Conservation (phyloP, 495 filamentous ascomycete genomes). For the Clavariopsis aquatica region DNA sequence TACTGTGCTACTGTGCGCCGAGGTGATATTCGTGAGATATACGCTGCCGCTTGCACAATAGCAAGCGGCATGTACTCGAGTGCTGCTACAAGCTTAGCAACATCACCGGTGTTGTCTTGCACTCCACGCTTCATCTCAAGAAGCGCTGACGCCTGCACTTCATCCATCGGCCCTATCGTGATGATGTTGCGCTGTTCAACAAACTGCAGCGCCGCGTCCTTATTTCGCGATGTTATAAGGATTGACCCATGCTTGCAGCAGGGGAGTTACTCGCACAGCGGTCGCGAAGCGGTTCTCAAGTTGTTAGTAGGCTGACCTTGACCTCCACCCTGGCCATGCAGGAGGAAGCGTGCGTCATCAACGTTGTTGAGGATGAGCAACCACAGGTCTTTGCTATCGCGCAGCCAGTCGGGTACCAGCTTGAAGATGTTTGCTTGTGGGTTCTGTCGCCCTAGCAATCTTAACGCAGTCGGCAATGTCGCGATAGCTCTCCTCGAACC, state of each 20-base stretch:
- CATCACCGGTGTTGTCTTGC: too few relatives aligned
- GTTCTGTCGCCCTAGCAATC: constrained; percentile 16
- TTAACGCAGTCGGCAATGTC: constrained; percentile 13
- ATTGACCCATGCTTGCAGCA: constrained; percentile 12
- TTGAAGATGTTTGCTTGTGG: constrained; percentile 15
- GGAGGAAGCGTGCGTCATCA: constrained; percentile 11
- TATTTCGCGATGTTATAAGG: constrained; percentile 20
- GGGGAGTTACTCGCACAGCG: constrained; percentile 17
- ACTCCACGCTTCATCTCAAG: constrained; percentile 52
- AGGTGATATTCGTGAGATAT: constrained; percentile 20
- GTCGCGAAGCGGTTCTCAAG: not conserved
- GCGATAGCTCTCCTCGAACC: constrained; percentile 21
- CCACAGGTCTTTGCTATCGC: constrained; percentile 17
- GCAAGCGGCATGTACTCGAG: constrained; percentile 32
- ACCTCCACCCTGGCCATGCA: too few relatives aligned
- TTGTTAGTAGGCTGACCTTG: too few relatives aligned
- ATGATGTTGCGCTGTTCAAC: constrained; percentile 45
- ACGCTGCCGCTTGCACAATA: constrained; percentile 25
- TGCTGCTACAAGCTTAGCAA: too few relatives aligned
- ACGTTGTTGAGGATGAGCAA: constrained; percentile 23
- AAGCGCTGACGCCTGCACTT: constrained; percentile 43
- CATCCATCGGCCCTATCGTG: constrained; percentile 43
- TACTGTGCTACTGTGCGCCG: constrained; percentile 44
- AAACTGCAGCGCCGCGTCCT: constrained; percentile 35
- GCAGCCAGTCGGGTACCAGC: constrained; percentile 19